Conservation (phyloP, 192 early-diverging fungal genomes). For the Glomus cerebriforme region DNA sequence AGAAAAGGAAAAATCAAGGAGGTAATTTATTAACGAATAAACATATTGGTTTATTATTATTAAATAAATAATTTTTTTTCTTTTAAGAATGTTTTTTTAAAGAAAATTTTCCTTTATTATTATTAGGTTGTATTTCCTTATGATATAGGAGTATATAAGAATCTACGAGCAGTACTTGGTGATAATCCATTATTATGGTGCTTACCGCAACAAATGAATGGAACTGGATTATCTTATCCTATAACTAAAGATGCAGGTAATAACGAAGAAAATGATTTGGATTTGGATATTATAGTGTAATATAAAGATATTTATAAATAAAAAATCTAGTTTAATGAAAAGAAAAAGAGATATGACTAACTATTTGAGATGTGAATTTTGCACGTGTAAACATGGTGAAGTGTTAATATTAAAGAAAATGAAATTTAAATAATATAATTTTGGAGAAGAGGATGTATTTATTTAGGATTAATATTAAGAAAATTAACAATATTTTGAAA, state of each 20-base stretch:
- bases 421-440: background rate
- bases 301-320: background rate
- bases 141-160: constrained; percentile 73
- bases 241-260: constrained; percentile 44
- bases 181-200: constrained; percentile 71
- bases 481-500: background rate
- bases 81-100: background rate
- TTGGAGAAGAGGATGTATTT: background rate
- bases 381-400: background rate
- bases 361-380: background rate
- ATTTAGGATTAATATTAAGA: background rate
- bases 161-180: constrained; percentile 80
- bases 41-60: background rate
- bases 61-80: background rate
- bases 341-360: background rate
- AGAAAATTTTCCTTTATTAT: background rate
- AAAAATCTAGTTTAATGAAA: background rate
- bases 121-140: constrained; percentile 70
- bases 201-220: constrained; percentile 60
- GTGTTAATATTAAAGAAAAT: background rate
- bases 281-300: constrained; percentile 29
- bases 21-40: constrained; percentile 35
- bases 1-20: constrained; percentile 59
- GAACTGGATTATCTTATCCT: constrained; percentile 70
- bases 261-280: constrained; percentile 21